Percentiles rank a stretch among this genome's conserved stretches.
Evolutionary conservation across 805 yeast genomes (phyloP).

Genomic region (Candida peoriensis): DNA sequence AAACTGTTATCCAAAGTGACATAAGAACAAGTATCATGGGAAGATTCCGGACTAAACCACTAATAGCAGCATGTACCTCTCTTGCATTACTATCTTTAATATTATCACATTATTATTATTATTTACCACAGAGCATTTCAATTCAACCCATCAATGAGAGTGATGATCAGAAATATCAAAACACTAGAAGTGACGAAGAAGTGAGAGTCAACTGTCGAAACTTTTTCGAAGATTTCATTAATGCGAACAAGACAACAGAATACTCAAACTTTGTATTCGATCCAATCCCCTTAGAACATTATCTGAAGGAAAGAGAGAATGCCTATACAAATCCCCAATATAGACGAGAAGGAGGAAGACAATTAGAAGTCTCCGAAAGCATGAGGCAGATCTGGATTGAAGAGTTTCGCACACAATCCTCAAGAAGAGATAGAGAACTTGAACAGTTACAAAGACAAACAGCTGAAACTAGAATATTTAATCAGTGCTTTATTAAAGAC

Average conservation of each 20-base stretch:
- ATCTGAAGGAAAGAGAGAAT: background rate
- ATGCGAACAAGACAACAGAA: background rate
- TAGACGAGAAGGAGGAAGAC: too few species aligned
- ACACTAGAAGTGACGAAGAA: too few species aligned
- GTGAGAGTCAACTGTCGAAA: background rate
- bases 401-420: background rate
- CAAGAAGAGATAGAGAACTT: background rate
- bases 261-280: conserved; percentile 3
- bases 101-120: too few species aligned
- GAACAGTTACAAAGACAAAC: conserved; percentile 2
- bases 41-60: too few species aligned
- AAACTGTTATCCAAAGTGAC: too few species aligned
- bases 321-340: too few species aligned
- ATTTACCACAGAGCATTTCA: too few species aligned
- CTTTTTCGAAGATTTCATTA: background rate
- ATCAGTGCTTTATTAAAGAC: conserved; percentile 3
- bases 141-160: too few species aligned
- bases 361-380: background rate
- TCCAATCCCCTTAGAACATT: background rate
- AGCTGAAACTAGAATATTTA: conserved; percentile 4
- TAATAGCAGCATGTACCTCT: too few species aligned
- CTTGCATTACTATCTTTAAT: too few species aligned
- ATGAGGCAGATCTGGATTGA: background rate
- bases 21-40: too few species aligned
- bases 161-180: too few species aligned